Evolutionary conservation across 2,329 filamentous ascomycete species (phyloP).

Genomic region (Lachnellula arida): DNA sequence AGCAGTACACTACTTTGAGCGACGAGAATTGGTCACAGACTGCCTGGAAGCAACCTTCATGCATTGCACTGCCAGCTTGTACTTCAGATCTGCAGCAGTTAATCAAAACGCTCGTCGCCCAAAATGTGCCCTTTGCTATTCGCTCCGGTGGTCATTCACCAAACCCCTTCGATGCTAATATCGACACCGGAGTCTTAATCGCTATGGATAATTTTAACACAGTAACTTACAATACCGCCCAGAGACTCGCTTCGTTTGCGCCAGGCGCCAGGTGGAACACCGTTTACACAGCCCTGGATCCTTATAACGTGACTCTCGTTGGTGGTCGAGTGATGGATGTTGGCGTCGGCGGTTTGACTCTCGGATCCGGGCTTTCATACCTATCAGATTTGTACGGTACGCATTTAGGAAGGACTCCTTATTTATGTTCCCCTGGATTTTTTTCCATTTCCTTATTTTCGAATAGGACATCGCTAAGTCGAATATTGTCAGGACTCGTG

Average conservation of each 20-base stretch:
- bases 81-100: background rate
- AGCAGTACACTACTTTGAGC: background rate
- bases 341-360: slow-evolving; percentile 40
- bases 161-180: slow-evolving; percentile 33
- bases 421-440: no score
- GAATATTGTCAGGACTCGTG: no score
- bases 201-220: slow-evolving; percentile 31
- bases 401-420: no score
- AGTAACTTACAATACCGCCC: slow-evolving; percentile 21
- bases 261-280: slow-evolving; percentile 21
- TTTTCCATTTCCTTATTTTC: no score
- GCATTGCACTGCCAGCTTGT: background rate
- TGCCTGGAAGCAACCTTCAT: background rate
- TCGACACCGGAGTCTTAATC: slow-evolving; percentile 30
- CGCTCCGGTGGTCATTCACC: slow-evolving; percentile 39
- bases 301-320: slow-evolving; percentile 27
- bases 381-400: slow-evolving; percentile 33
- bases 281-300: slow-evolving; percentile 5
- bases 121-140: slow-evolving; percentile 39
- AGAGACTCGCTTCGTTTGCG: slow-evolving; percentile 25
- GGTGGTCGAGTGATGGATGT: slow-evolving; percentile 34
- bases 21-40: background rate
- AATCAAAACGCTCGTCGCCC: background rate
- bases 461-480: no score
- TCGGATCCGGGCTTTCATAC: slow-evolving; percentile 9